Evolutionary conservation across 192 early-diverging fungal species (phyloP).

Genomic region (Lunasporangiospora selenospora): DNA sequence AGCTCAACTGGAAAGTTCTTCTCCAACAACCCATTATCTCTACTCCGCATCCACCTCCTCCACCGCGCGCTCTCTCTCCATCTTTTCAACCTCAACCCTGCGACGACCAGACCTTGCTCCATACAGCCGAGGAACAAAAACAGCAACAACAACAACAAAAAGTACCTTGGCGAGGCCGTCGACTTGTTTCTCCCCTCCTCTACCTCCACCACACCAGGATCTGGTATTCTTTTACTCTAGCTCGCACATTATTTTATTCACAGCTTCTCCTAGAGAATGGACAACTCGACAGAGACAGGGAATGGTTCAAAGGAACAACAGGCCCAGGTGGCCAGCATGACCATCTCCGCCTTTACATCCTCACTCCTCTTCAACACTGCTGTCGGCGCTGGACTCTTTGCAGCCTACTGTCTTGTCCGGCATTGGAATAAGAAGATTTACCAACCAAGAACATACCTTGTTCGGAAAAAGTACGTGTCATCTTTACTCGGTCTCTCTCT

Average conservation of each 20-base stretch:
- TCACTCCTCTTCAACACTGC: conserved; percentile 73
- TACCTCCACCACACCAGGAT: background rate
- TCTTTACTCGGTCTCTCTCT: background rate
- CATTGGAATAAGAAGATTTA: conserved; percentile 72
- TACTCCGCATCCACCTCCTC: background rate
- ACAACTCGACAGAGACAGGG: background rate
- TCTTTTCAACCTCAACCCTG: background rate
- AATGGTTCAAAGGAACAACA: background rate
- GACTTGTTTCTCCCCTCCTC: background rate
- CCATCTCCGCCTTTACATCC: conserved; percentile 71
- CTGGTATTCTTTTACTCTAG: no score
- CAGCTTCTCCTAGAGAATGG: background rate
- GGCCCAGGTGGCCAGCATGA: conserved; percentile 46
- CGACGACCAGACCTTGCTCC: background rate
- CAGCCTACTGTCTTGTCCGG: conserved; percentile 71
- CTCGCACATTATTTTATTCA: no score
- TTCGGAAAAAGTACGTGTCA: conserved; percentile 57
- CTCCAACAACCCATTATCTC: no score
- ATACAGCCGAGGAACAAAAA: background rate
- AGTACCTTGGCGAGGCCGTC: background rate
- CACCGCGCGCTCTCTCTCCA: background rate
- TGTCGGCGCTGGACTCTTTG: conserved; percentile 57
- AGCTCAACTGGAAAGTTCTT: no score
- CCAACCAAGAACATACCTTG: conserved; percentile 71
- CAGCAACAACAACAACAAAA: background rate